A percentile compares a stretch with the other conserved stretches of the same genome.
Evolutionary conservation across 176 grass and related monocot genomes (phyloP).

Genomic region (Oryza brachyantha): DNA sequence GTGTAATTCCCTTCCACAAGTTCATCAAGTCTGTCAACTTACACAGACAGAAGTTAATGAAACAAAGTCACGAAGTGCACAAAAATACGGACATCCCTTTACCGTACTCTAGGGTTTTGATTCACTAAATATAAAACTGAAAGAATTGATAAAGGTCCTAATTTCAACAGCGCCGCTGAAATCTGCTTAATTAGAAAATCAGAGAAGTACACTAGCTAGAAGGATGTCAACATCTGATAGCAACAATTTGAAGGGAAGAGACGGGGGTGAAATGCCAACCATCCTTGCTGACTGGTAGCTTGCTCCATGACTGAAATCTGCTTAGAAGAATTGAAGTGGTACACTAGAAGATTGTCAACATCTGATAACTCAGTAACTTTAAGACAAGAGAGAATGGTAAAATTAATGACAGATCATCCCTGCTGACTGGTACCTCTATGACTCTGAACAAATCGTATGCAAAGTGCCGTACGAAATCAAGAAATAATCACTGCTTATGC

Average conservation of each 20-base stretch:
- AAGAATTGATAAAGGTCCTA: background rate
- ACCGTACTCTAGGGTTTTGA: background rate
- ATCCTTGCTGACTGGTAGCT: background rate
- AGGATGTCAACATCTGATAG: background rate
- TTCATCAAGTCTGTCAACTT: background rate
- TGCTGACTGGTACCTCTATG: background rate
- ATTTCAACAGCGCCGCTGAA: background rate
- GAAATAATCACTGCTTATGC: background rate
- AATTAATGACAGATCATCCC: background rate
- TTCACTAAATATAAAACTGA: background rate
- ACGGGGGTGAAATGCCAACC: background rate
- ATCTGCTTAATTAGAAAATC: background rate
- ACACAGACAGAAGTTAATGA: background rate
- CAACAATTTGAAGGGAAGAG: background rate
- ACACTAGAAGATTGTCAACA: background rate
- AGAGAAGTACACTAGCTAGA: background rate
- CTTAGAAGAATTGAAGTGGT: background rate
- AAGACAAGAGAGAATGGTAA: background rate
- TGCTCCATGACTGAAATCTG: background rate
- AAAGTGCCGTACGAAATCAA: background rate
- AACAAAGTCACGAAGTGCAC: background rate
- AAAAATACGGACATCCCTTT: background rate
- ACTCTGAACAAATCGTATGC: background rate
- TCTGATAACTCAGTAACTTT: background rate
- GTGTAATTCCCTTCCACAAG: background rate